Evolutionary conservation across 1,139 yeast genomes (phyloP), one percentile per base, ranked within the genome.

Genomic region (Williopsis jadinii): DNA sequence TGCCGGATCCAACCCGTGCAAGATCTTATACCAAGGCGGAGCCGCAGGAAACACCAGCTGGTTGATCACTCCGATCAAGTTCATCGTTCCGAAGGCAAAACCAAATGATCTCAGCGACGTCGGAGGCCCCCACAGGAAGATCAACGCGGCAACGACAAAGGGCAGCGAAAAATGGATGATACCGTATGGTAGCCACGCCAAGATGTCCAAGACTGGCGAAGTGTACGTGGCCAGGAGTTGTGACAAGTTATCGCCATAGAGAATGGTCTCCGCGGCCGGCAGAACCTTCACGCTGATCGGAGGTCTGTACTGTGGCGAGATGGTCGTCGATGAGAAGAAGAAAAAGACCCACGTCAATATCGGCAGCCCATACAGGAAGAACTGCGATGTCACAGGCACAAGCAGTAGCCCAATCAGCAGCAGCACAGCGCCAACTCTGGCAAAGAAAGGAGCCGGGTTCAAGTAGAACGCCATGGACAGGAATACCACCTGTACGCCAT

Each of bases 171-270:
- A 94, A 65, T 92, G 99, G 50, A 86, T 71, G 26, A 92, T 61
- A 6, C 98, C 98, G 61, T 92, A 92, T 3, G 99, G 99, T 41
- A 94, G 64, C 97, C 97, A 92, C 9, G 97, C 97, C 39, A 87
- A 58, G 26, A 92, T 68, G 60, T 92, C 99, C 43, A 88, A 69
- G 8, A 79, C 56, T 3, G 84, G 62, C 49, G 73, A 76, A 29
- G 86, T 81, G 14, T 80, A 68, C 3, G 94, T 75, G 2, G 97
- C 95, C 55, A 92, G 71, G 31, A 92, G 81, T 55, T 84, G 87
- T 41, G 94, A 81, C 56, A 94, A 72, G 62, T 92, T 87, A 56
- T 92, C 97, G 41, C 98, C 98, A 58, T 87, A 92, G 49, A 92
- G 69, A 46, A 92, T 84, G 30, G 97, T 88, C 61, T 92, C 99